A percentile compares a stretch with the other conserved stretches of the same genome.
These are phyloP conservation scores for Sphagnum tenellum DNA, from an alignment of 225 moss, liverwort and hornwort species.

Conservation along the genomic window DNA sequence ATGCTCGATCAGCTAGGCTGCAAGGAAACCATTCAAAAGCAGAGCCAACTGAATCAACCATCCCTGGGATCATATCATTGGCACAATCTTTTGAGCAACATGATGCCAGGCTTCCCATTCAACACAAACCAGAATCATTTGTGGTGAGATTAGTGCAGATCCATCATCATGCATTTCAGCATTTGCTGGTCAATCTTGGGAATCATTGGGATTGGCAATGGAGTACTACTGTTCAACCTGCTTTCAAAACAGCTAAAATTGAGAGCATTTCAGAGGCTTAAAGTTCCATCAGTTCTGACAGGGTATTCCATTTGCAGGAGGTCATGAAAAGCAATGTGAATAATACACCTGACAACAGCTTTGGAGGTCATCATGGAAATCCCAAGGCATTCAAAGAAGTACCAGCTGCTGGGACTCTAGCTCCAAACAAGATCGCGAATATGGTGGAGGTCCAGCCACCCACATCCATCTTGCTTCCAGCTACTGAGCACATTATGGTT, in stretches of 20 bases:
- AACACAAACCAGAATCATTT: slow-evolving; percentile 31
- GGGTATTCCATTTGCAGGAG: slow-evolving; percentile 2
- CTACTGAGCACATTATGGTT: slow-evolving; percentile 2
- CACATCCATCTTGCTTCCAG: slow-evolving; percentile 3
- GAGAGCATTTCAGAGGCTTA: too few species aligned
- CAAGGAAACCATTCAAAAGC: slow-evolving; percentile 33
- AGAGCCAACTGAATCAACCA: slow-evolving; percentile 40
- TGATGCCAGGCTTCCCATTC: slow-evolving; percentile 30
- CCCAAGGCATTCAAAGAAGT: slow-evolving; percentile 9
- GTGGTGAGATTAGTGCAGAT: slow-evolving; percentile 12
- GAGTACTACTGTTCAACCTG: too few species aligned
- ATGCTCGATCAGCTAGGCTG: slow-evolving; percentile 21
- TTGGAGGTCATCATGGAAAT: neutral
- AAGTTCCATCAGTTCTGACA: too few species aligned
- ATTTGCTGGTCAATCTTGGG: too few species aligned
- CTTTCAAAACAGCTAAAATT: too few species aligned
- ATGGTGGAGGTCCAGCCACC: slow-evolving; percentile 6
- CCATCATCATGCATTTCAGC: too few species aligned
- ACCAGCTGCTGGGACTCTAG: slow-evolving; percentile 3
- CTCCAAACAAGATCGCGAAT: slow-evolving; percentile 8
- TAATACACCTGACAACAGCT: neutral
- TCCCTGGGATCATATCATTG: slow-evolving; percentile 28
- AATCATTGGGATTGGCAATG: too few species aligned
- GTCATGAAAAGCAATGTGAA: neutral
- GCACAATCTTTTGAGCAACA: slow-evolving; percentile 22